Base-by-base conservation (phyloP, 176 grass and related monocot genomes). In the Coix lacrymajobi region DNA sequence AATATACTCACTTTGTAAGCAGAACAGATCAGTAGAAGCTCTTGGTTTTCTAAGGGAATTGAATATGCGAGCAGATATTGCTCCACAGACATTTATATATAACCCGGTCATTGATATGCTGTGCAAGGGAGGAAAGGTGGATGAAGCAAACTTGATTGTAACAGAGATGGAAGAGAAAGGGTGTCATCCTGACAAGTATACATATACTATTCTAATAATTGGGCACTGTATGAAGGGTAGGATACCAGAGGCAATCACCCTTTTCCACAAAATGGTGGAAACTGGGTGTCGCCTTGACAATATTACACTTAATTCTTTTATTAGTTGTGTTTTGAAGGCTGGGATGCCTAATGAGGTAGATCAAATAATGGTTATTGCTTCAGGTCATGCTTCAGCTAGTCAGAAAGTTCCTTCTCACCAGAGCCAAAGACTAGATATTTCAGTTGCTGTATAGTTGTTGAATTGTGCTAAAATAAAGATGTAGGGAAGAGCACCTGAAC, bases 191-290 rank as follows among this genome's bases (percentile, higher is more conserved):
- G 96, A 98, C 86, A 98, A 96, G 56, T 98, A 91, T 90, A 96
- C 88, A 64, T 98, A 91, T 83, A 98, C 96, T 69, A 98, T 91
- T 86, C 68, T 98, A 76, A 93, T 98, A 36, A 87, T 96, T 66
- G 96, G 96, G 28, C 87, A 95, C 79, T 98, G 93, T 79, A 93
- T 95, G 96, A 98, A 96, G 80, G 91, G 96, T 49, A 96, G 91
- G 68, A 93, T 92, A 77, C 19, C 85, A 40, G 93, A 96, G 81
- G 96, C 96, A 22, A 66, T 96, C 15, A 41, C 75, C 34, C 40
- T 95, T 79, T 96, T 95, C 79, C 75, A 87, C 52, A 91, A 69
- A 87, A 98, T 98, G 96, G 71, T 88, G 75, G 70, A 81, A 83
- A 86, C 76, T 57, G 91, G 93, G 62, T 98, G 96, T 92, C 36